A percentile compares a stretch with the other conserved stretches of the same genome.
Conservation (phyloP, 306 rosid species). For the Leucaena leucocephala region DNA sequence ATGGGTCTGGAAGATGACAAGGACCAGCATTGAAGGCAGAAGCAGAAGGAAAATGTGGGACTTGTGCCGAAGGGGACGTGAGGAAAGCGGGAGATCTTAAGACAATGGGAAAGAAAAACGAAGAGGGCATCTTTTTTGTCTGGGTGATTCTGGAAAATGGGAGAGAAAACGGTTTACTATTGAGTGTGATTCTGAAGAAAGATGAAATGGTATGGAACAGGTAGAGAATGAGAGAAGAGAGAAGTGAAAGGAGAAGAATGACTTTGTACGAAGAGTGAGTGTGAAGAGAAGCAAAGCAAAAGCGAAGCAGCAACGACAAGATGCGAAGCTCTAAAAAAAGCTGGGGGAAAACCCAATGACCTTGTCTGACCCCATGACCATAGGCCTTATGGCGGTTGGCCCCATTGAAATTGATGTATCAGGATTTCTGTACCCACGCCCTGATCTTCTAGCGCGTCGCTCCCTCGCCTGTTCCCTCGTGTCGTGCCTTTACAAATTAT, state of each 20-base stretch:
- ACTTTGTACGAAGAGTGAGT: conserved; percentile 14
- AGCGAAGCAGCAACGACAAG: conserved; percentile 33
- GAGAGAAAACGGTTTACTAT: not conserved
- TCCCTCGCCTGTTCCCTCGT: not conserved
- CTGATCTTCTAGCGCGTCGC: conserved; percentile 33
- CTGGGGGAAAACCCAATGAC: conserved; percentile 48
- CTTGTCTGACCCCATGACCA: conserved; percentile 36
- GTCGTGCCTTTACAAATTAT: too few relatives aligned
- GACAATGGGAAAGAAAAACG: conserved; percentile 27
- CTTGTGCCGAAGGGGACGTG: conserved; percentile 29
- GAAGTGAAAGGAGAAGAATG: not conserved
- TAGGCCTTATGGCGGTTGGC: conserved; percentile 48
- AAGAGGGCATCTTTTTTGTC: conserved; percentile 31
- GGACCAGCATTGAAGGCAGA: conserved; percentile 42
- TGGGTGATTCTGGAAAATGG: not conserved
- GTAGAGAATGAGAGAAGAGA: not conserved
- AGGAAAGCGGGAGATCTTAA: conserved; percentile 48
- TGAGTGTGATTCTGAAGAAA: not conserved
- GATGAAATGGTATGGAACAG: conserved; percentile 27
- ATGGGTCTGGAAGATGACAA: conserved; percentile 39
- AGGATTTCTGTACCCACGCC: not conserved
- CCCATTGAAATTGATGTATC: conserved; percentile 50
- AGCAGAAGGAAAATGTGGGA: conserved; percentile 36
- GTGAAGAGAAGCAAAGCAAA: conserved; percentile 17
- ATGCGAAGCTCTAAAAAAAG: conserved; percentile 14